phyloP scores from a whole-genome alignment of 176 grass and related monocot species.

The Avena insularis region DNA sequence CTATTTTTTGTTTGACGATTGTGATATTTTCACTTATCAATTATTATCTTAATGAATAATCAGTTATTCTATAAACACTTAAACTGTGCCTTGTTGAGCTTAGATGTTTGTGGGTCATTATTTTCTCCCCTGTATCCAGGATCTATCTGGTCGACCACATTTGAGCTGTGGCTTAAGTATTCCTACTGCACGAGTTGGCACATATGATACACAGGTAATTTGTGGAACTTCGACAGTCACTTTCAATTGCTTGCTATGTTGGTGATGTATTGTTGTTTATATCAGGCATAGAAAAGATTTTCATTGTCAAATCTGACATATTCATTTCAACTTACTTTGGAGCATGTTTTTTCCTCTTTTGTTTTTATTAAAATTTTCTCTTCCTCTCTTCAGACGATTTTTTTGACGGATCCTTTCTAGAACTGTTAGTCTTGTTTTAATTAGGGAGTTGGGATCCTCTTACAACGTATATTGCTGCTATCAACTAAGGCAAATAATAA shows the following conservation, averaged over 20 bases:
- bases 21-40: not conserved
- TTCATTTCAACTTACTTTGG: not conserved
- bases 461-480: not conserved
- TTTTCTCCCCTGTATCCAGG: slow-evolving; percentile 49
- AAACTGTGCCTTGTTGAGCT: not conserved
- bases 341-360: not conserved
- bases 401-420: not conserved
- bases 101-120: not conserved
- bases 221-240: not conserved
- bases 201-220: slow-evolving; percentile 87
- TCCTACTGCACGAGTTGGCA: slow-evolving; percentile 80
- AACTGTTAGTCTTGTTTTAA: not conserved
- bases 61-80: slow-evolving; percentile 5
- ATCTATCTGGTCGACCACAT: slow-evolving; percentile 95
- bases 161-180: slow-evolving; percentile 80
- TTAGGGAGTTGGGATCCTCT: not conserved
- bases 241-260: not conserved
- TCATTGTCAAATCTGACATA: not conserved
- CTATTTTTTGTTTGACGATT: not conserved
- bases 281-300: not conserved
- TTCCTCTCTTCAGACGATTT: not conserved
- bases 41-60: not conserved
- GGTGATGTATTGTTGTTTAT: not conserved
- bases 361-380: not conserved
- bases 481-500: slow-evolving; percentile 4